These are phyloP conservation scores for Mycosphaerelloides madeirae DNA, from an alignment of 2,329 filamentous ascomycete genomes.

Conservation along the genomic window DNA sequence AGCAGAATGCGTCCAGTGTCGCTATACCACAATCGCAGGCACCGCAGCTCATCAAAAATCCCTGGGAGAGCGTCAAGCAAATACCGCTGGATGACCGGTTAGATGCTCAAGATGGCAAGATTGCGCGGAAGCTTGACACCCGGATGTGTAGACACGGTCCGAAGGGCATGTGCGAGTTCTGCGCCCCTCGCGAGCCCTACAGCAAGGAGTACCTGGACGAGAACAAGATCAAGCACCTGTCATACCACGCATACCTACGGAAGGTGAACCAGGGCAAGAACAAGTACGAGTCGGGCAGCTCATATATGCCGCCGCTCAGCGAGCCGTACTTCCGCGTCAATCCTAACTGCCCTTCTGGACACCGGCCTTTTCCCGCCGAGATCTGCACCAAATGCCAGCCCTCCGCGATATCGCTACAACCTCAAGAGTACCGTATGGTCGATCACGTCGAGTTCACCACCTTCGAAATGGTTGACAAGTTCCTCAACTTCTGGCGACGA, in stretches of 20 bases:
- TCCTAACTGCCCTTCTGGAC: constrained; percentile 84
- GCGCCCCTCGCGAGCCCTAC: constrained; percentile 94
- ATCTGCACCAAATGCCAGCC: constrained; percentile 99
- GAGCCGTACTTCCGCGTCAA: constrained; percentile 91
- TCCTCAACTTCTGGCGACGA: constrained; percentile 86
- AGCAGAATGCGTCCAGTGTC: constrained; percentile 60
- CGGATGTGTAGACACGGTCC: constrained; percentile 94
- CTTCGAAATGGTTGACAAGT: constrained; percentile 76
- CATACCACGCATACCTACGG: constrained; percentile 88
- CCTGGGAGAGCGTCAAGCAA: constrained; percentile 89
- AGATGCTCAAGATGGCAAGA: constrained; percentile 87
- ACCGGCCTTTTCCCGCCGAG: constrained; percentile 88
- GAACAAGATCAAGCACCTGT: constrained; percentile 98
- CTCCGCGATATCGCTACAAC: constrained; percentile 90
- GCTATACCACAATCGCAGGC: constrained; percentile 54
- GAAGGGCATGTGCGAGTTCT: constrained; percentile 99
- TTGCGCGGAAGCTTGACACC: constrained; percentile 64
- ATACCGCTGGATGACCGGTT: constrained; percentile 80
- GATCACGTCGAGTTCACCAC: constrained; percentile 96
- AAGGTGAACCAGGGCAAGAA: constrained; percentile 97
- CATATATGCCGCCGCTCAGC: constrained; percentile 89
- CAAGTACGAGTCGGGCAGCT: constrained; percentile 87
- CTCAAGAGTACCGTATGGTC: constrained; percentile 91
- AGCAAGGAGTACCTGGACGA: constrained; percentile 82
- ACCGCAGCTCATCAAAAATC: constrained; percentile 68